Conservation (phyloP, 495 filamentous ascomycete species). For the Letharia columbiana region DNA sequence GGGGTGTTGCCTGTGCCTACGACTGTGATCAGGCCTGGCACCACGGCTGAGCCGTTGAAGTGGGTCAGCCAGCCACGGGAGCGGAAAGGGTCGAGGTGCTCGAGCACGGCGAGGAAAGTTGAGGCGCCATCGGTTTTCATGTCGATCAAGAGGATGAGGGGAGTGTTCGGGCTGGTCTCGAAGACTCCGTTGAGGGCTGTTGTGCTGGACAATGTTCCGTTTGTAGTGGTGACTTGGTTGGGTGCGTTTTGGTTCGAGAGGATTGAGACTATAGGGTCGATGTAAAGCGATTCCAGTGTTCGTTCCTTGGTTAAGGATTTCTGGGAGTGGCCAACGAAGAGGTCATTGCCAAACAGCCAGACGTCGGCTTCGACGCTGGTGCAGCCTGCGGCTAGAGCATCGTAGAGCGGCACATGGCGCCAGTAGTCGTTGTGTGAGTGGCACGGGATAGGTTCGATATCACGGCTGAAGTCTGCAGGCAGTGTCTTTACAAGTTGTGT, state of each 20-base stretch:
- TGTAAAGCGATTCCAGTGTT: slow-evolving; percentile 55
- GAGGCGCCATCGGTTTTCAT: slow-evolving; percentile 37
- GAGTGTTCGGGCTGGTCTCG: slow-evolving; percentile 31
- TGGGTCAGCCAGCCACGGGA: slow-evolving; percentile 50
- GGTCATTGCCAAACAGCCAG: slow-evolving; percentile 42
- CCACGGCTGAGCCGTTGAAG: slow-evolving; percentile 39
- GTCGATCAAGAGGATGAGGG: slow-evolving; percentile 33
- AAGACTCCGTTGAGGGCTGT: slow-evolving; percentile 48
- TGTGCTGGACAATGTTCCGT: slow-evolving; percentile 14
- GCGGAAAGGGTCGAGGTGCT: slow-evolving; percentile 49
- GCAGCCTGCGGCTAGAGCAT: slow-evolving; percentile 44
- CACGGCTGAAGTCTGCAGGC: slow-evolving; percentile 45
- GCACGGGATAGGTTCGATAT: slow-evolving; percentile 49
- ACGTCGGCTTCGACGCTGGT: slow-evolving; percentile 69
- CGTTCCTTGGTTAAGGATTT: slow-evolving; percentile 44
- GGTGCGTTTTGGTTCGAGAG: slow-evolving; percentile 46
- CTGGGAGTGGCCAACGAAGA: slow-evolving; percentile 52
- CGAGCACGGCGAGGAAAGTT: slow-evolving; percentile 40
- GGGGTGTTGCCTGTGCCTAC: slow-evolving; percentile 59
- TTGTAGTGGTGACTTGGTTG: not conserved
- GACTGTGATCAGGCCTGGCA: slow-evolving; percentile 55
- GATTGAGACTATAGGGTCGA: slow-evolving; percentile 52
- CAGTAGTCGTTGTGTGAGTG: slow-evolving; percentile 66
- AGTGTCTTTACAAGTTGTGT: not conserved
- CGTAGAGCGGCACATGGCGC: slow-evolving; percentile 50